phyloP scores from a whole-genome alignment of 2,329 filamentous ascomycete genomes.

The Cytospora piceae region DNA sequence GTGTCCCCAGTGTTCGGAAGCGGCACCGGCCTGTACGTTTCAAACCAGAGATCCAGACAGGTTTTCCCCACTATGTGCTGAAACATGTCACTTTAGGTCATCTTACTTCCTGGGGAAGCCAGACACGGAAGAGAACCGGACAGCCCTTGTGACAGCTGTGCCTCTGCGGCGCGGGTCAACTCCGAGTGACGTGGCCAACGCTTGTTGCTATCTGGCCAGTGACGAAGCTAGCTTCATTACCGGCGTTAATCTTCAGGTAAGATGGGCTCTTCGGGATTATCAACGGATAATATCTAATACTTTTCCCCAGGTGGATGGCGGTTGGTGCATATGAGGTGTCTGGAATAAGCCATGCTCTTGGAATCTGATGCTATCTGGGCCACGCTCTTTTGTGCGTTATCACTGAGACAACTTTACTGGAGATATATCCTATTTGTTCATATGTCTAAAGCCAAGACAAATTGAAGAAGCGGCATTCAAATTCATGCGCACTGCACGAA shows the following conservation, averaged over 20 bases:
- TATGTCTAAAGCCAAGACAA: no score
- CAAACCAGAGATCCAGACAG: not conserved
- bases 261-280: not conserved
- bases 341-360: not conserved
- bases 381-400: not conserved
- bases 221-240: slow-evolving; percentile 75
- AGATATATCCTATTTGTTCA: no score
- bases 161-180: slow-evolving; percentile 59
- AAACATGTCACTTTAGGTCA: not conserved
- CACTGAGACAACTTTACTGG: not conserved
- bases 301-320: slow-evolving; percentile 10
- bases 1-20: slow-evolving; percentile 68
- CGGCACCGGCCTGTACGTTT: slow-evolving; percentile 61
- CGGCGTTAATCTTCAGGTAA: slow-evolving; percentile 68
- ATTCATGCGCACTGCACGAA: no score
- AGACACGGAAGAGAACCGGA: slow-evolving; percentile 64
- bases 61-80: not conserved
- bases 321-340: not conserved
- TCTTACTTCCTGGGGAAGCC: slow-evolving; percentile 60
- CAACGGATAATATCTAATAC: not conserved
- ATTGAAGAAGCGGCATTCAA: no score
- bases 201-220: slow-evolving; percentile 70
- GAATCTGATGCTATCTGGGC: not conserved
- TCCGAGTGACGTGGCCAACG: slow-evolving; percentile 71
- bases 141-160: slow-evolving; percentile 57